Evolutionary conservation across 768 basidiomycete genomes (phyloP), one percentile per base, ranked within the genome.

Genomic region (Hirschioporus abietinus): DNA sequence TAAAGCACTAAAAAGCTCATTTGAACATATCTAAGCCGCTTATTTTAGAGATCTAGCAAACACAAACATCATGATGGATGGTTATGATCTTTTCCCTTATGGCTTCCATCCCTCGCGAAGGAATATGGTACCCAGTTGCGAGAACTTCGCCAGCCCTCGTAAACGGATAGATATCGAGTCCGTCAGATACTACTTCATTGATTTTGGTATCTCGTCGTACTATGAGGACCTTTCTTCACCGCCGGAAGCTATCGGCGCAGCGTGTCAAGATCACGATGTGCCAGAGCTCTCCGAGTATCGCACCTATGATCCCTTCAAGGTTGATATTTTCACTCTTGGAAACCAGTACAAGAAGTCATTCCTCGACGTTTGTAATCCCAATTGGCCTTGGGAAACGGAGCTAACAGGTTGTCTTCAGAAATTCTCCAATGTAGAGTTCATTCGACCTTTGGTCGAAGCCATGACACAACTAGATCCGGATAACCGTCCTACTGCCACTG

Each of bases 221-320:
- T 68, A 36, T n/a, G 58, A 59, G 58, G 25, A 59, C 58, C n/a
- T 26, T 3, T n/a, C 20, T 59, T n/a, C 58, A n/a, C n/a, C 58
- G 9, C 20, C n/a, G 26, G 72, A 18, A 73, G 72, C 9, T 72
- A n/a, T 59, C 25, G 58, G 58, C n/a, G 25, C 20, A n/a, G 9
- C 25, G 2, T n/a, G n/a, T 26, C 58, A 59, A 59, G 58, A 59
- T 9, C 58, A 26, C 25, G 58, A 59, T 59, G 25, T 59, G 7
- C 58, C 58, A 9, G 58, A 59, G 52, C 58, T 60, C 3, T 60
- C 65, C 1, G 17, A 17, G 17, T 25, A n/a, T 17, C 34, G 7
- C 24, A 52, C 76, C 0, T 75, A 74, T 20, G 72, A 78, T 35
- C 72, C 75, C 0, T 78, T 74, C 69, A 76, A 74, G 62, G 26